Evolutionary conservation across 1,284 basidiomycete species (phyloP).

Genomic region (Butyriboletus appendiculatus): DNA sequence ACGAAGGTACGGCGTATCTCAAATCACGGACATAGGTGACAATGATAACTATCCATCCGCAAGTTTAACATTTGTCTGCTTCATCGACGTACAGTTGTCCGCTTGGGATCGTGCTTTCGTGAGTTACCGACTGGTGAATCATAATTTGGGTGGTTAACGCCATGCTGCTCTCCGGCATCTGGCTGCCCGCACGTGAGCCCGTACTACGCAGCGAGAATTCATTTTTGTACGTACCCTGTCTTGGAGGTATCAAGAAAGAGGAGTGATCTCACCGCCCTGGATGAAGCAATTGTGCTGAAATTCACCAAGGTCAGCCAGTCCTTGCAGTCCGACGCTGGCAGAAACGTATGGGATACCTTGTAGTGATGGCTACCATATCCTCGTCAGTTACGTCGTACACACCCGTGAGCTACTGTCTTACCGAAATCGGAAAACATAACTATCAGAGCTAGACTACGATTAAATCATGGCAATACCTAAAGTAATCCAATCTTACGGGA

Average conservation of each 20-base stretch:
- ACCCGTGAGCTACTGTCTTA: background rate
- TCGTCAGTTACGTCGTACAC: constrained; percentile 3
- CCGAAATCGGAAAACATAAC: background rate
- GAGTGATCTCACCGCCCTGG: constrained; percentile 16
- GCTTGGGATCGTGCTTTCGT: background rate
- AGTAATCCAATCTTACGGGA: constrained; percentile 4
- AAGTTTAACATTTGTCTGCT: background rate
- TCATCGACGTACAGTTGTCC: background rate
- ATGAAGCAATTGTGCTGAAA: constrained; percentile 14
- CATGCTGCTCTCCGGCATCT: background rate
- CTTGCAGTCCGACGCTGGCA: background rate
- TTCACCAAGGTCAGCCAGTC: background rate
- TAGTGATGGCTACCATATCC: constrained; percentile 2
- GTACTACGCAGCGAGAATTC: background rate
- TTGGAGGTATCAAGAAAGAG: background rate
- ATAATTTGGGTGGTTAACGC: constrained; percentile 19
- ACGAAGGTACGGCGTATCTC: background rate
- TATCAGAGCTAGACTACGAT: background rate
- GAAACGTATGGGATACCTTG: constrained; percentile 11
- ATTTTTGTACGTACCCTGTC: constrained; percentile 3
- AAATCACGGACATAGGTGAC: background rate
- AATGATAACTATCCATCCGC: background rate
- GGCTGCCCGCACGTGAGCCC: constrained; percentile 7
- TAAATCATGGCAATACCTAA: background rate
- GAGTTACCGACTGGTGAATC: background rate